Base-by-base conservation (phyloP, 306 rosid genomes). In the Prunus mongolica region DNA sequence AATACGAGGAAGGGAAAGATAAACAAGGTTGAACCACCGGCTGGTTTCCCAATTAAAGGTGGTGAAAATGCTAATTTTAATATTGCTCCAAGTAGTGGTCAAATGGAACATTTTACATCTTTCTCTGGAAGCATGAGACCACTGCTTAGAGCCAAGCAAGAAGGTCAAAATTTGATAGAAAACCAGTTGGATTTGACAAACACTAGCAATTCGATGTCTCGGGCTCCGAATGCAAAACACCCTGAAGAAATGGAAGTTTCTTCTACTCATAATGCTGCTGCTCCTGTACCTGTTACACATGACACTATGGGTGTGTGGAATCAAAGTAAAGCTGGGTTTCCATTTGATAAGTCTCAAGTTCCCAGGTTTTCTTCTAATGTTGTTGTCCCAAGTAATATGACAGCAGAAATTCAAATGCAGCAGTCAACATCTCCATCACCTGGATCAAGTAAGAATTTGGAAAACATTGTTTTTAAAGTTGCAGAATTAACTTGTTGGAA, bases 1-100 rank as follows among this genome's bases (percentile, higher is more conserved):
- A 95, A 79, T 84, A 47, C 89, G 65, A 93, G 97, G 91, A 96
- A 89, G 86, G 96, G 93, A 52, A 96, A 93, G 86, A 78, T 84
- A 82, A 81, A 69, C 84, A 96, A 90, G 86, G 88, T 82, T 49
- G 99, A 96, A 76, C 80, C 88, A 12, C 78, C 87, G 19, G 80
- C 86, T 73, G 86, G 91, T 81, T 86, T 82, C 84, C 71, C 93
- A 71, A 86, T 76, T 77, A 92, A 85, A 84, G 90, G 90, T 44
- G 86, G 87, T 83, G 91, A 92, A 58, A 82, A 65, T 75, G 65
- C 86, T 32, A 88, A 84, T 83, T 82, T 79, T 67, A 85, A 83
- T 57, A 52, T 77, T 68, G 86, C 67, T 86, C 82, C 84, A 65
- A 69, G 82, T 80, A 79, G 87, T 69, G 81, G 83, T 69, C 89